Percentiles rank a stretch among this genome's conserved stretches.
Evolutionary conservation across 2,329 filamentous ascomycete species (phyloP).

Genomic region (Bipolaris oryzae): DNA sequence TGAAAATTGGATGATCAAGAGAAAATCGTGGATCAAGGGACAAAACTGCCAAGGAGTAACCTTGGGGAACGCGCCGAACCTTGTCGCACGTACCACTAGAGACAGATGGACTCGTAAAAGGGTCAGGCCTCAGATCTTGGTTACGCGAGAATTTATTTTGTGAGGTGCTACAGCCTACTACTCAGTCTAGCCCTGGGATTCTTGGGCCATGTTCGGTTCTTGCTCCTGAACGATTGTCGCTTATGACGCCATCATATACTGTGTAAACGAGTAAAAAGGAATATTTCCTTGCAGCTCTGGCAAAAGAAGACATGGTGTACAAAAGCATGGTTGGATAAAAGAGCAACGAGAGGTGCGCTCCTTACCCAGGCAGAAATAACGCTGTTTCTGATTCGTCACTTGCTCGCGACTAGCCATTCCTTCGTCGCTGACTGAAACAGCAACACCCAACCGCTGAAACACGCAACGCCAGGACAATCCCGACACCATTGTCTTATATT

Average conservation of each 20-base stretch:
- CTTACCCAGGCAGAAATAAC: neutral
- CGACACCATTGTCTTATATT: constrained; percentile 32
- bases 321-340: neutral
- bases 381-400: neutral
- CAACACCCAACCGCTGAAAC: constrained; percentile 26
- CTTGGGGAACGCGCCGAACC: neutral
- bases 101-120: neutral
- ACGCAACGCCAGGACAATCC: constrained; percentile 26
- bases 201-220: neutral
- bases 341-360: neutral
- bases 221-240: neutral
- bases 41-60: neutral
- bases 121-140: neutral
- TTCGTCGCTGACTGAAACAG: constrained; percentile 24
- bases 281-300: neutral
- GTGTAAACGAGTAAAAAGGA: neutral
- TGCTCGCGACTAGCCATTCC: neutral
- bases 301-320: neutral
- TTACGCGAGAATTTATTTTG: neutral
- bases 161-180: neutral
- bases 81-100: neutral
- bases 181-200: neutral
- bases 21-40: neutral
- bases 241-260: neutral
- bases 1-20: neutral